Base-by-base conservation (phyloP, 176 grass and related monocot genomes). In the Areca catechu region DNA sequence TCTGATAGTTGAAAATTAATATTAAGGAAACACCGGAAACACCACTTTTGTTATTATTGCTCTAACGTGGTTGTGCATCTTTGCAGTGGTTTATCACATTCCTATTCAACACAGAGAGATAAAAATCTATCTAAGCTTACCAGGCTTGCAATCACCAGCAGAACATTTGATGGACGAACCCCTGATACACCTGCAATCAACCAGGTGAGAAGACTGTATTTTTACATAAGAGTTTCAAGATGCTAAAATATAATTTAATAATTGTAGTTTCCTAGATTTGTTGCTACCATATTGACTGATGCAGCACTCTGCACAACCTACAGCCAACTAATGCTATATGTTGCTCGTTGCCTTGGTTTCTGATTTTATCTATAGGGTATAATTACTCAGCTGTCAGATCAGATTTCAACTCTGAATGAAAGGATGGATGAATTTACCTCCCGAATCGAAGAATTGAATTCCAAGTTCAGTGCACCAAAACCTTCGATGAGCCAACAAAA, bases 341-440 rank as follows among this genome's bases (percentile, higher is more conserved):
- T 56, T 48, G 12, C 19, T 48, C 17, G 1, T 57, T 24, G 53
- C 4, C 16, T 60, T 25, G 10, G 22, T 76, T 53, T 18, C 49
- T 28, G 4, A 12, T 29, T 14, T 61, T n/a, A 73, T 82, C 22
- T 57, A 14, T 66, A 95, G 90, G 90, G 86, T 69, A 67, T 63
- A 50, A 78, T 90, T 50, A 86, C 76, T 29, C 93, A 92, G 27
- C 78, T 98, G 20, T 88, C 87, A 16, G 87, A 98, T 68, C 87
- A 98, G 70, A 92, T 98, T 68, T 88, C 72, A 57, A 88, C 87
- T 0, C 75, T 98, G 48, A 98, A 85, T 63, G 93, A 92, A 83
- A 86, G 93, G 64, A 88, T 98, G 84, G 87, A 98, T 51, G 93
- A 92, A 66, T 92, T 98, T 51, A 98, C 83, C 49, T 98, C 83